Evolutionary conservation across 2,329 filamentous ascomycete species (phyloP).

Genomic region (Talaromyces sp.): DNA sequence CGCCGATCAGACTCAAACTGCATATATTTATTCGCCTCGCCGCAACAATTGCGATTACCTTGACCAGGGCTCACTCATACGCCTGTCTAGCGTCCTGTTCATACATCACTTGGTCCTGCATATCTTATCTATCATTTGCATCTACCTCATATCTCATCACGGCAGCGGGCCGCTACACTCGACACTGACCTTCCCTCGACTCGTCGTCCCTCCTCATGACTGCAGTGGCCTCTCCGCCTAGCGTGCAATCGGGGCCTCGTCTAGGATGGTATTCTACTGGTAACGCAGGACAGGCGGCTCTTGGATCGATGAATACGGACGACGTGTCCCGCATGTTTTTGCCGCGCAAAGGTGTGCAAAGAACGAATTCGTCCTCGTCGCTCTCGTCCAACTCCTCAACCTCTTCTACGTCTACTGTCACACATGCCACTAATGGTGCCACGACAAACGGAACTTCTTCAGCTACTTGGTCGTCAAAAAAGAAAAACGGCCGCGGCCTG

Average conservation of each 20-base stretch:
- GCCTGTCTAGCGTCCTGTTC: background rate
- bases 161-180: background rate
- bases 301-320: conserved; percentile 72
- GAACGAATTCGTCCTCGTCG: conserved; percentile 87
- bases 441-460: conserved; percentile 28
- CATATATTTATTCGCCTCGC: background rate
- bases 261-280: conserved; percentile 55
- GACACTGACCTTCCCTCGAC: conserved; percentile 1
- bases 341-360: conserved; percentile 79
- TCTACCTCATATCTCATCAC: background rate
- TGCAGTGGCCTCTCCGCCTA: conserved; percentile 61
- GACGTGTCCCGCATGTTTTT: conserved; percentile 83
- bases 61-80: background rate
- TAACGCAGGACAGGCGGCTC: conserved; percentile 55
- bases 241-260: conserved; percentile 56
- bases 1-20: background rate
- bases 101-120: background rate
- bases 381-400: conserved; percentile 49
- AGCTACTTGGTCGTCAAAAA: conserved; percentile 38
- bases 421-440: conserved; percentile 34
- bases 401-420: conserved; percentile 49
- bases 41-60: background rate
- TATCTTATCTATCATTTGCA: background rate
- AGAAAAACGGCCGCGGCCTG: conserved; percentile 47
- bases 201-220: conserved; percentile 48